These are phyloP conservation scores for Niveomyces coronatus DNA, from an alignment of 2,329 filamentous ascomycete genomes.

Conservation along the genomic window DNA sequence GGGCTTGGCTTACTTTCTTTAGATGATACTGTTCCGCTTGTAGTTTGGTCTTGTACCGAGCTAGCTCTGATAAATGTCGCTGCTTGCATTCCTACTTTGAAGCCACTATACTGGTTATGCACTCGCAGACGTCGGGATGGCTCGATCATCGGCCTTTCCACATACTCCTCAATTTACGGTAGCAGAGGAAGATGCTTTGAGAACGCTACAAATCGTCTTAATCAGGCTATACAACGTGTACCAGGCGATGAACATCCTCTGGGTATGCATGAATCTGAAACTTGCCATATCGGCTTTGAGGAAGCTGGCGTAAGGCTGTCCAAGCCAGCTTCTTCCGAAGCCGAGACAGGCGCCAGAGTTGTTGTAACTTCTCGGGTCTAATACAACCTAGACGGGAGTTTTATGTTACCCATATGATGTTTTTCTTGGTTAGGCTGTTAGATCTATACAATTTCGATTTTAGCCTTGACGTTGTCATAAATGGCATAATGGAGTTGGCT, in stretches of 20 bases:
- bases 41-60: neutral
- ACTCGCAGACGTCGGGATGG: neutral
- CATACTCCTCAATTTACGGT: neutral
- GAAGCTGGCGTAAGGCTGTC: neutral
- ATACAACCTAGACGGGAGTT: too few relatives aligned
- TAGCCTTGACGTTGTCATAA: too few relatives aligned
- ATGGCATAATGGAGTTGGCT: too few relatives aligned
- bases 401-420: too few relatives aligned
- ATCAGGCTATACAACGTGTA: neutral
- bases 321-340: too few relatives aligned
- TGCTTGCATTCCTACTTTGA: neutral
- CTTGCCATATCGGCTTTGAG: neutral
- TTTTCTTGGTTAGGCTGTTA: too few relatives aligned
- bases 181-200: neutral
- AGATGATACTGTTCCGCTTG: neutral
- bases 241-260: neutral
- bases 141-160: neutral
- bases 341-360: too few relatives aligned
- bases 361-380: too few relatives aligned
- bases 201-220: neutral
- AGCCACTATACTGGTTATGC: neutral
- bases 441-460: too few relatives aligned
- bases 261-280: neutral
- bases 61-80: neutral
- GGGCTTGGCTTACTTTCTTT: neutral